Evolutionary conservation across 306 rosid genomes (phyloP), one percentile per base, ranked within the genome.

Genomic region (Lathyrus tuberosus): DNA sequence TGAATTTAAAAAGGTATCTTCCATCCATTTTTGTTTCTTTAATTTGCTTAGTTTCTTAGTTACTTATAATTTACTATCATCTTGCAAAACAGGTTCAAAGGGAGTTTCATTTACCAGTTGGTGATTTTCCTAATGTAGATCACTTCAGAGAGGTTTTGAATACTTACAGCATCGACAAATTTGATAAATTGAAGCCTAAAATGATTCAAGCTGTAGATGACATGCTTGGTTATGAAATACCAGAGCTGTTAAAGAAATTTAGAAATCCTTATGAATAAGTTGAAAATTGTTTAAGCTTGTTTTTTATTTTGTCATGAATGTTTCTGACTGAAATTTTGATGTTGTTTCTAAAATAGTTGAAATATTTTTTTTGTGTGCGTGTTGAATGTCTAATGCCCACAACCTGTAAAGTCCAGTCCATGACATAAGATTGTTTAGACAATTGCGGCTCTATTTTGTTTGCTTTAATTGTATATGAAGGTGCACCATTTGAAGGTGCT

Each of bases 161-260:
- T 28, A 91, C 96, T 15, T 91, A 81, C 80, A 91, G 77, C 71
- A 67, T 95, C 0, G 97, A 95, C 81, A 95, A 79, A 46, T 95
- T 95, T 40, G 97, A 95, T 83, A 95, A 80, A 84, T 76, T 95
- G 65, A 95, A 87, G 83, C 91, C 99, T 20, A 91, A 87, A 82
- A 87, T 95, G 99, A 83, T 95, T 70, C 90, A 91, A 82, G 81
- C 89, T 0, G 95, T 95, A 0, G 97, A 95, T 37, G 92, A 95
- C 77, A 95, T 95, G 99, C 85, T 95, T 75, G 97, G 92, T 58
- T 95, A 91, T 33, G 97, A 91, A 44, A 86, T 95, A 65, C 97
- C 99, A 0, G 92, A 89, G n/a, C 88, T 95, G 49, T 48, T 95
- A 76, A 95, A 95, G 76, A 89, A 82, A 42, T 95, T 95, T 58